A percentile compares a stretch with the other conserved stretches of the same genome.
Conservation (phyloP, 2,329 filamentous ascomycete species). For the Cladosporium oxysporum region DNA sequence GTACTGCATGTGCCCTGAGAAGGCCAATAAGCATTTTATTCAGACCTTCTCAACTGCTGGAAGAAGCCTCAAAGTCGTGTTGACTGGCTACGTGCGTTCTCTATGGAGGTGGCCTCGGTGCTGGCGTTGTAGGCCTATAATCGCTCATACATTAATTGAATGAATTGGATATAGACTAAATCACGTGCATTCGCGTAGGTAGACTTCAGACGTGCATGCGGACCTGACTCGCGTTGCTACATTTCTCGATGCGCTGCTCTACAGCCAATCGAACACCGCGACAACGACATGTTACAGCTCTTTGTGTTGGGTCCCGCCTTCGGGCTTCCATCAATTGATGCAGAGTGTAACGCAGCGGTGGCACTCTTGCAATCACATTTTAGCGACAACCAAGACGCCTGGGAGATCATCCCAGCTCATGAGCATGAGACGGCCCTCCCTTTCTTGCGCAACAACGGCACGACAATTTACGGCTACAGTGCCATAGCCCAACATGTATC, state of each 20-base stretch:
- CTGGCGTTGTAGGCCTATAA: not conserved
- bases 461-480: slow-evolving; percentile 58
- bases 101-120: not conserved
- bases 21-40: not conserved
- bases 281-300: slow-evolving; percentile 47
- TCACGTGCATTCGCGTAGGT: not conserved
- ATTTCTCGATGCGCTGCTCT: slow-evolving; percentile 9
- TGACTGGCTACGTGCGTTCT: not conserved
- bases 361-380: slow-evolving; percentile 70
- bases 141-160: not conserved
- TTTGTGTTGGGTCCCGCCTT: slow-evolving; percentile 92
- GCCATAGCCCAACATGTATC: slow-evolving; percentile 51
- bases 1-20: not conserved
- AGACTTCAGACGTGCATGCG: not conserved
- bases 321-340: slow-evolving; percentile 83
- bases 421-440: slow-evolving; percentile 32
- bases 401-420: slow-evolving; percentile 68
- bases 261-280: not conserved
- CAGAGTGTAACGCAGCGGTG: slow-evolving; percentile 83
- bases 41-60: not conserved
- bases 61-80: not conserved
- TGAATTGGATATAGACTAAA: not conserved
- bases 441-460: slow-evolving; percentile 52
- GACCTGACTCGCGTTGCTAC: slow-evolving; percentile 14
- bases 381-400: slow-evolving; percentile 54